phyloP scores from a whole-genome alignment of 2,329 filamentous ascomycete genomes.

The Paecilomyces variotii region DNA sequence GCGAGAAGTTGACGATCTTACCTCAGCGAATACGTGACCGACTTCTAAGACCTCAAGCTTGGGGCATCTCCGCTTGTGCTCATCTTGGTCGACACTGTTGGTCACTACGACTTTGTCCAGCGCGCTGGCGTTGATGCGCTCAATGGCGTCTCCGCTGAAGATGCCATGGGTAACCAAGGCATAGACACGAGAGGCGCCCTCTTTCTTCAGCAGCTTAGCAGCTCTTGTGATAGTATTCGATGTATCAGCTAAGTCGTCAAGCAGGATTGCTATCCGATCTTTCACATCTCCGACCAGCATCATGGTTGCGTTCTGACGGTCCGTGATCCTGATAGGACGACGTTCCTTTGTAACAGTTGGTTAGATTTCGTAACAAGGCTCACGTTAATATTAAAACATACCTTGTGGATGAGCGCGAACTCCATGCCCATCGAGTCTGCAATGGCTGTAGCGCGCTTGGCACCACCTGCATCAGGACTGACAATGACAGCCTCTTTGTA shows the following conservation, averaged over 20 bases:
- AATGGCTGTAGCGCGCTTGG: constrained; percentile 91
- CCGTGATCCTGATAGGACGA: constrained; percentile 76
- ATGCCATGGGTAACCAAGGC: constrained; percentile 92
- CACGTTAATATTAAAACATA: constrained; percentile 28
- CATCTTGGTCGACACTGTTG: constrained; percentile 84
- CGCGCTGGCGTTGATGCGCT: constrained; percentile 84
- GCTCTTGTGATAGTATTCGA: constrained; percentile 95
- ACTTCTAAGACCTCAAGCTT: constrained; percentile 92
- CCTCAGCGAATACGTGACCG: constrained; percentile 82
- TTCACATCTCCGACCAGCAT: constrained; percentile 86
- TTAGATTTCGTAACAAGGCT: constrained; percentile 2
- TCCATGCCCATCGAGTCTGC: constrained; percentile 89
- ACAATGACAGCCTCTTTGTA: constrained; percentile 85
- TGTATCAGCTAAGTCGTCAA: constrained; percentile 92
- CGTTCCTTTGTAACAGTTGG: constrained; percentile 56
- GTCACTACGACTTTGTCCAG: constrained; percentile 93
- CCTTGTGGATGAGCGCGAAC: constrained; percentile 98
- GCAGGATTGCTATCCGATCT: constrained; percentile 74
- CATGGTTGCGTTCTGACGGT: constrained; percentile 76
- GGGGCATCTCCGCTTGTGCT: constrained; percentile 67
- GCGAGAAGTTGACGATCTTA: constrained; percentile 24
- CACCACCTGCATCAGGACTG: constrained; percentile 90
- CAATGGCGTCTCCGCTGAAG: constrained; percentile 88
- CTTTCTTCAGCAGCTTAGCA: constrained; percentile 91
- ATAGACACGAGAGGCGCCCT: constrained; percentile 80